Evolutionary conservation across 2,329 filamentous ascomycete species (phyloP).

Genomic region (Zalaria obscura): DNA sequence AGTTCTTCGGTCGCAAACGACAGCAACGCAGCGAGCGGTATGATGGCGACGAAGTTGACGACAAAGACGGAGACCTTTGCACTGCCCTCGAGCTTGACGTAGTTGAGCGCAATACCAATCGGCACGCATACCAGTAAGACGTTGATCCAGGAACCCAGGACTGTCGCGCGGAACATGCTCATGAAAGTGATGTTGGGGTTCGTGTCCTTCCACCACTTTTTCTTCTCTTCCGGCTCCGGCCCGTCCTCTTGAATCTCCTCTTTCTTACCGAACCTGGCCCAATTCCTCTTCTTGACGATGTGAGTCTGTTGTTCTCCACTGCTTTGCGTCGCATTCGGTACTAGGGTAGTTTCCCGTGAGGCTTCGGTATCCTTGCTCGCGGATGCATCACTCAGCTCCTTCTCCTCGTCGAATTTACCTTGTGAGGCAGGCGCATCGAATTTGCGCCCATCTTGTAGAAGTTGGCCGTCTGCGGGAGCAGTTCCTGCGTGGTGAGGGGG

Average conservation of each 20-base stretch:
- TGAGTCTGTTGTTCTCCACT: not conserved
- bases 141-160: conserved; percentile 81
- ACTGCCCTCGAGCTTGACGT: conserved; percentile 43
- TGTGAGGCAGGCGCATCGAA: conserved; percentile 2
- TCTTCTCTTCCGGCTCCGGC: conserved; percentile 11
- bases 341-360: not conserved
- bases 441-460: not conserved
- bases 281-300: conserved; percentile 5
- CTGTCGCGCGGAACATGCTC: conserved; percentile 53
- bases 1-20: conserved; percentile 86
- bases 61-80: conserved; percentile 49
- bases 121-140: conserved; percentile 66
- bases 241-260: conserved; percentile 5
- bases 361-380: not conserved
- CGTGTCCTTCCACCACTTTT: conserved; percentile 8
- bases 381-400: not conserved
- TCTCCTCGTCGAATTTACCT: not conserved
- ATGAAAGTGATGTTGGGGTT: conserved; percentile 14
- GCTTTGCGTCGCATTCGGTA: not conserved
- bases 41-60: conserved; percentile 87
- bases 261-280: conserved; percentile 5
- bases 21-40: conserved; percentile 75
- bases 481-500: conserved; percentile 6
- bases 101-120: conserved; percentile 59
- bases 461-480: not conserved